These are phyloP conservation scores for Pulicaria dysenterica DNA, from an alignment of 129 eudicot species.

Conservation along the genomic window DNA sequence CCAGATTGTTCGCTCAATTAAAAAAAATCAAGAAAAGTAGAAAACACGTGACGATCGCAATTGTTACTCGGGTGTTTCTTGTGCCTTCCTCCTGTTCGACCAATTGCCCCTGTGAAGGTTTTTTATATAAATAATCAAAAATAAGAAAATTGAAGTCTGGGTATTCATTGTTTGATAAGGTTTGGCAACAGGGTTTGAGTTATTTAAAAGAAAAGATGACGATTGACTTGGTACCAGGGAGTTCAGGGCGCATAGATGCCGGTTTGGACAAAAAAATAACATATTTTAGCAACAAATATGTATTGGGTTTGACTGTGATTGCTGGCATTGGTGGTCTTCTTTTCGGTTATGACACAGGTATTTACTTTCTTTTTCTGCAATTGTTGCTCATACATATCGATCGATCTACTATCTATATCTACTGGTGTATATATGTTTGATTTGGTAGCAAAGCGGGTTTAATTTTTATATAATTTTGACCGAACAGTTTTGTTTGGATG, in stretches of 20 bases:
- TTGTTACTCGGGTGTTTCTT: slow-evolving; percentile 12
- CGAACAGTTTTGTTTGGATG: slow-evolving; percentile 15
- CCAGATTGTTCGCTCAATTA: slow-evolving; percentile 13
- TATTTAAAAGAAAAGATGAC: slow-evolving; percentile 40
- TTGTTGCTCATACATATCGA: neutral
- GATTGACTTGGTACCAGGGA: slow-evolving; percentile 55
- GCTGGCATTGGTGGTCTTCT: slow-evolving; percentile 97
- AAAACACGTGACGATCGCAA: neutral
- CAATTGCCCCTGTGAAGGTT: slow-evolving; percentile 20
- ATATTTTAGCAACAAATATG: slow-evolving; percentile 76
- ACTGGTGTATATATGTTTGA: neutral
- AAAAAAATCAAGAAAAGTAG: neutral
- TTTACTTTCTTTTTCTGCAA: neutral
- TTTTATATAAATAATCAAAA: slow-evolving; percentile 3
- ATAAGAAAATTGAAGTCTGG: neutral
- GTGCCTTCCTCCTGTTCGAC: slow-evolving; percentile 27
- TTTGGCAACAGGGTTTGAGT: slow-evolving; percentile 7
- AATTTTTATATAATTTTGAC: slow-evolving; percentile 14
- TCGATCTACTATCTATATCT: no score
- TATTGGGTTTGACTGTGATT: slow-evolving; percentile 75
- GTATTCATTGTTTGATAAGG: neutral
- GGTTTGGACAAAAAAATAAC: slow-evolving; percentile 49
- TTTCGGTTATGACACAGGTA: slow-evolving; percentile 95
- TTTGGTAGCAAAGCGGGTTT: no score
- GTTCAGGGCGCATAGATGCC: slow-evolving; percentile 61